These are phyloP conservation scores for Lodderomyces orthopsilosis DNA, from an alignment of 1,139 yeast species.

Conservation along the genomic window DNA sequence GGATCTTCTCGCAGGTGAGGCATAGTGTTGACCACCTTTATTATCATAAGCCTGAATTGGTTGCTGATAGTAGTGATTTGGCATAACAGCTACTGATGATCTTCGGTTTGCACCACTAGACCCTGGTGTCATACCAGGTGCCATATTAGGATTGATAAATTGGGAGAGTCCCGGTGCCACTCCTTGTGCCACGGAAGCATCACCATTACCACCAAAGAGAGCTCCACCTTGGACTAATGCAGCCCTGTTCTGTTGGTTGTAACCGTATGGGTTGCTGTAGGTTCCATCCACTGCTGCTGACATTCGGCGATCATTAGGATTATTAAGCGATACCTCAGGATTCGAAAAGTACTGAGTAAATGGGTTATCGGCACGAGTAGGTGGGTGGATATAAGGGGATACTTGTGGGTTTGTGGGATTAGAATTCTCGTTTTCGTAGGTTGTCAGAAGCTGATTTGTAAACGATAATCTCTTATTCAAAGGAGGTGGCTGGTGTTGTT, in stretches of 20 bases:
- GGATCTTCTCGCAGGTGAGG: conserved; percentile 26
- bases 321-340: conserved; percentile 34
- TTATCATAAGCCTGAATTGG: conserved; percentile 7
- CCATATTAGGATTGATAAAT: conserved; percentile 7
- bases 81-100: conserved; percentile 36
- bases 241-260: conserved; percentile 6
- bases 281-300: conserved; percentile 41
- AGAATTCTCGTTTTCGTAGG: conserved; percentile 42
- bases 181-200: conserved; percentile 3
- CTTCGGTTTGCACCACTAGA: conserved; percentile 21
- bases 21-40: conserved; percentile 9
- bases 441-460: conserved; percentile 49
- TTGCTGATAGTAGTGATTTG: conserved; percentile 19
- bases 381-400: conserved; percentile 42
- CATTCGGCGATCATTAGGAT: conserved; percentile 38
- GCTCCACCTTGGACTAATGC: conserved; percentile 9
- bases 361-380: conserved; percentile 48
- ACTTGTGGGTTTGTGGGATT: conserved; percentile 9
- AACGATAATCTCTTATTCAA: conserved; percentile 36
- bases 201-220: not conserved
- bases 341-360: conserved; percentile 45
- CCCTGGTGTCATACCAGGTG: conserved; percentile 2
- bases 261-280: conserved; percentile 13
- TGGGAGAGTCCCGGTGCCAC: conserved; percentile 9
- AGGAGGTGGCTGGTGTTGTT: conserved; percentile 25